Conservation (phyloP, 2,329 filamentous ascomycete species). For the Fusarium sp. region DNA sequence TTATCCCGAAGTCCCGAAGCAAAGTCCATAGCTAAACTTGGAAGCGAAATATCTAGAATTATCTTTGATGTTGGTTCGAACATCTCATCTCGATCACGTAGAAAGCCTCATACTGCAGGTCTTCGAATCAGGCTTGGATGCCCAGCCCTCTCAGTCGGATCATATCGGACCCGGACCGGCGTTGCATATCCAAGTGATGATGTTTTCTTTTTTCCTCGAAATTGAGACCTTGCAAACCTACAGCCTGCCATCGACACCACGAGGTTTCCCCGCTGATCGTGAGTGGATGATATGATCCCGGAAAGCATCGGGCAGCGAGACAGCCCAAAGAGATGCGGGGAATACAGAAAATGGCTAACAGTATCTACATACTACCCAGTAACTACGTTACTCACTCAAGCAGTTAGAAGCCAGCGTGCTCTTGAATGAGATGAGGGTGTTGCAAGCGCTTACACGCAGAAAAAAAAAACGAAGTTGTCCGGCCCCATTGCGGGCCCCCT, state of each 20-base stretch:
- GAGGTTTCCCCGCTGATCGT: slow-evolving; percentile 38
- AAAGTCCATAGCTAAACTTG: background rate
- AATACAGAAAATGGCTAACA: background rate
- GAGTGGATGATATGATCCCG: slow-evolving; percentile 34
- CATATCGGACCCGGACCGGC: slow-evolving; percentile 35
- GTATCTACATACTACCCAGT: background rate
- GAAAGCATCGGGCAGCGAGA: slow-evolving; percentile 10
- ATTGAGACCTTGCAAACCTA: background rate
- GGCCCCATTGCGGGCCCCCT: slow-evolving; percentile 21
- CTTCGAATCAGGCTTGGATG: slow-evolving; percentile 6
- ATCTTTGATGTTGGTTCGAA: background rate
- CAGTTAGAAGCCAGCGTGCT: background rate
- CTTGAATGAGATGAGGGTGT: background rate
- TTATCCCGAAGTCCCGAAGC: background rate
- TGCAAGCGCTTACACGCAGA: background rate
- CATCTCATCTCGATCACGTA: background rate
- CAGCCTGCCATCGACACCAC: slow-evolving; percentile 26
- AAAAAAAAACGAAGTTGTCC: slow-evolving; percentile 12
- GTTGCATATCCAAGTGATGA: background rate
- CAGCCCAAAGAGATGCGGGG: slow-evolving; percentile 24
- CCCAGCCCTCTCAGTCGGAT: slow-evolving; percentile 27
- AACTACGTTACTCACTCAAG: background rate
- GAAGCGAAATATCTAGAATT: slow-evolving; percentile 25
- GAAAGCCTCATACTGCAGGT: slow-evolving; percentile 20
- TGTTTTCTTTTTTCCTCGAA: background rate